These are phyloP conservation scores for Gynostemma pentaphyllum DNA, from an alignment of 306 rosid species.

Conservation along the genomic window DNA sequence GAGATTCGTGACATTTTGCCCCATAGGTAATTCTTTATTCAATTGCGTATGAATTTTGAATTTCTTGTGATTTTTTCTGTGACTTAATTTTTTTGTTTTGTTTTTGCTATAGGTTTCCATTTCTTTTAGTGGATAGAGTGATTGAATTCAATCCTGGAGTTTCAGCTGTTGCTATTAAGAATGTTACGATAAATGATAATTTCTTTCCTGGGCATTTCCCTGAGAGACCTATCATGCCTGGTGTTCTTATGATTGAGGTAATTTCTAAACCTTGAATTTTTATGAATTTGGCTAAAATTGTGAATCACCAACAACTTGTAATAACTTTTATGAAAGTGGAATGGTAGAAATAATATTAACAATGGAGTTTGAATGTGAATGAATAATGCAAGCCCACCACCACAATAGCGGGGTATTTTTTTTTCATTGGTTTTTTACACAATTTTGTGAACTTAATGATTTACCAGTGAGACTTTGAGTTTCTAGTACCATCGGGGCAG, in stretches of 20 bases:
- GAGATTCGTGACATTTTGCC: slow-evolving; percentile 75
- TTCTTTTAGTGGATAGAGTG: slow-evolving; percentile 90
- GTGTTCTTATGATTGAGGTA: slow-evolving; percentile 96
- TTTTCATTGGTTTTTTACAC: background rate
- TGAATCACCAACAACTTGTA: background rate
- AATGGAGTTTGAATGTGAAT: background rate
- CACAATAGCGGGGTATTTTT: background rate
- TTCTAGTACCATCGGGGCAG: no score
- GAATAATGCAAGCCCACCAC: background rate
- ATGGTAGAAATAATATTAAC: background rate
- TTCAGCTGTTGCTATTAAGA: slow-evolving; percentile 42
- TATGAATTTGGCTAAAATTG: no score
- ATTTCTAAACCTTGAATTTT: background rate
- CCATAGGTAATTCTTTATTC: slow-evolving; percentile 42
- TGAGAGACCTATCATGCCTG: slow-evolving; percentile 92
- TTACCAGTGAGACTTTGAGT: no score
- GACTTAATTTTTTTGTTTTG: background rate
- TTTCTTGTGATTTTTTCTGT: background rate
- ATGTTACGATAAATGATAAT: slow-evolving; percentile 71
- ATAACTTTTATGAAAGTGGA: background rate
- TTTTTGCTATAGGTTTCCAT: slow-evolving; percentile 53
- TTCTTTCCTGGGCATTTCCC: slow-evolving; percentile 98
- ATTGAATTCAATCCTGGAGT: slow-evolving; percentile 32
- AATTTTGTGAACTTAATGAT: no score
- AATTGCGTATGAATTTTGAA: background rate